Base-by-base conservation (phyloP, 2,329 filamentous ascomycete genomes). In the Talaromyces sp. region DNA sequence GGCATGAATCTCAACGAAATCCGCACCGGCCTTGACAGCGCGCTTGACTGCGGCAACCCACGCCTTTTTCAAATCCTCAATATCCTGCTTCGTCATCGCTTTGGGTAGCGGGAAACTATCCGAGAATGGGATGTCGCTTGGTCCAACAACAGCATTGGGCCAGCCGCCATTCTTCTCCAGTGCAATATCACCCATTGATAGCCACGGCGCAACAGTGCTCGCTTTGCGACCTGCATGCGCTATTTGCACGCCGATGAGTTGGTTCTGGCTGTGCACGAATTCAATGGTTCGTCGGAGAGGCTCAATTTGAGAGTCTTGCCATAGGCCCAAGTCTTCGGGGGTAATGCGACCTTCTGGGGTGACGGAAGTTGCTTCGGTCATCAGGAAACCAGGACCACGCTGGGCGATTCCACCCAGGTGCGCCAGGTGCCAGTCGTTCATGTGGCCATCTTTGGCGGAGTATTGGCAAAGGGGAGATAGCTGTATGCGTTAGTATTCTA, bases 241-340 rank as follows among this genome's bases (percentile, higher is more conserved):
- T 4, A 96, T 83, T 80, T 97, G 93, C 67, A 96, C 89, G 60
- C 86, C 92, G 61, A 91, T 87, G 68, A 90, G 87, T 72, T 92
- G 88, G 73, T 84, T 85, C 77, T 96, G 93, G 31, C 85, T 87
- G 80, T 96, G 92, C 2, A 90, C 86, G 68, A 93, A 96, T 67
- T 96, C 90, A 41, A 89, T 86, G 54, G 94, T 85, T 66, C 86
- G 85, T 19, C 71, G 70, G 65, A 96, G 79, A 0, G 89, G 88
- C 68, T 85, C 88, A 66, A 93, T 89, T 76, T 97, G 93, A 39
- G 85, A 87, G 75, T 97, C 93, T 68, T 90, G 84, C 93, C 93
- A 97, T 8, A 97, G 79, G 0, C 93, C 75, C 14, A 71, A 60
- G 58, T 74, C 72, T 47, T 74, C 66, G 0, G 92, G 92, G 0